Evolutionary conservation across 805 yeast genomes (phyloP), one percentile per base, ranked within the genome.

Genomic region (Trichomonascus vanleenenianus): DNA sequence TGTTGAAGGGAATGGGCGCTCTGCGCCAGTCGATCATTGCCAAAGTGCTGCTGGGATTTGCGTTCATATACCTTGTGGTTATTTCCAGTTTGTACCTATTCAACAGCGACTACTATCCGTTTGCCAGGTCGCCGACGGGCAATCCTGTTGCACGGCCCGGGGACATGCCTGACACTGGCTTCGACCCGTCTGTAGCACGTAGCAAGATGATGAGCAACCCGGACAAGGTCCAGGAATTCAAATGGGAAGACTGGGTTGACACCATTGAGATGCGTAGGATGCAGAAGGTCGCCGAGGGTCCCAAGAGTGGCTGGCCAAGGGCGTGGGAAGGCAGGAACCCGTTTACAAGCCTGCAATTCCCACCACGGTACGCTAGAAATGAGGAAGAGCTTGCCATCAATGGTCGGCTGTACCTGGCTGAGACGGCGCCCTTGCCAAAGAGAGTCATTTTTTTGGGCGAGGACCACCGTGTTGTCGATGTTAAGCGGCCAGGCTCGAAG

Each of bases 161-260:
- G 11, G 41, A 40, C 40, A 19, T 16, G 22, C 31, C 18, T 33
- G 35, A 40, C 36, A 19, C 45, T 3, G 51, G 36, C 10, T 47
- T 47, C 41, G 49, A 49, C 25, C 50, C 49, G 6, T 20, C 30
- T 6, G 14, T 18, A 6, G 54, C 49, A 6, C 44, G 40, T n/a
- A 34, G 14, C 14, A 10, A 14, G 8, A 33, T 48, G 33, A 31
- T 35, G 18, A 35, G 31, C 20, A 25, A 44, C 32, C 40, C 49
- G 3, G 46, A 20, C 20, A 41, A 39, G n/a, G n/a, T 15, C 18
- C 32, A 39, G 39, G 40, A 20, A n/a, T 59, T 60, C 42, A 47
- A 53, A 30, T 60, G 64, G 64, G 18, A 47, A 11, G 53, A 59
- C 40, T 59, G 63, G 62, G 33, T 60, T 7, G 64, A 60, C 42